Evolutionary conservation across 306 rosid species (phyloP).

Genomic region (Cucurbita ficifolia): DNA sequence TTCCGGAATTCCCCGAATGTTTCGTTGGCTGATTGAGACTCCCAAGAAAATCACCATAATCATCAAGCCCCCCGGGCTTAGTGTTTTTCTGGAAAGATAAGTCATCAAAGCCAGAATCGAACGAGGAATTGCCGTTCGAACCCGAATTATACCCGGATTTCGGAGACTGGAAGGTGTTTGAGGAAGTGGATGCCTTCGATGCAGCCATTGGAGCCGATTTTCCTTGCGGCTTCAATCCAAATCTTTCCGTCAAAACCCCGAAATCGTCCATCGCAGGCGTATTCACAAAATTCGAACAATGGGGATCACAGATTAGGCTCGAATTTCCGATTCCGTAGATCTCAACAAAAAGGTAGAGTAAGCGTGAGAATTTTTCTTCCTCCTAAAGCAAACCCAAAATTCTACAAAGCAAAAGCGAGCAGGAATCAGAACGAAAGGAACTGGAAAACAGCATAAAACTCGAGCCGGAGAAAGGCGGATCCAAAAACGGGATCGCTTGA

Average conservation of each 20-base stretch:
- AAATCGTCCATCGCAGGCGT: slow-evolving; percentile 60
- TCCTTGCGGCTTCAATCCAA: slow-evolving; percentile 79
- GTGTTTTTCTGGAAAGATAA: slow-evolving; percentile 14
- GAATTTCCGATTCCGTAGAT: background rate
- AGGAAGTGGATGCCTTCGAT: slow-evolving; percentile 23
- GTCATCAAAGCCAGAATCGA: slow-evolving; percentile 17
- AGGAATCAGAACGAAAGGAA: background rate
- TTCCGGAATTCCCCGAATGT: slow-evolving; percentile 10
- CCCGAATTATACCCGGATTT: slow-evolving; percentile 22
- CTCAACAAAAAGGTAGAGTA: background rate
- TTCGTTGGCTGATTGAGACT: slow-evolving; percentile 14
- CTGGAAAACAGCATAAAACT: background rate
- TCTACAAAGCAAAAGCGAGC: background rate
- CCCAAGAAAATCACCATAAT: slow-evolving; percentile 31
- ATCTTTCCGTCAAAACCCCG: slow-evolving; percentile 64
- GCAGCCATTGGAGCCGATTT: slow-evolving; percentile 84
- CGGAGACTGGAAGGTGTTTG: slow-evolving; percentile 7
- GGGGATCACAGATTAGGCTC: background rate
- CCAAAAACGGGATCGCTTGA: background rate
- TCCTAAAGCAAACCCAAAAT: background rate
- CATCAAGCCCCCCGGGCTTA: slow-evolving; percentile 23
- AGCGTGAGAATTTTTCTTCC: background rate
- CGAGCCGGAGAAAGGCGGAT: background rate
- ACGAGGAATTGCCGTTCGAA: slow-evolving; percentile 20
- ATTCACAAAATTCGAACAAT: background rate